These are phyloP conservation scores for Ogataea hybrid DNA, from an alignment of 1,139 yeast species.

Conservation along the genomic window DNA sequence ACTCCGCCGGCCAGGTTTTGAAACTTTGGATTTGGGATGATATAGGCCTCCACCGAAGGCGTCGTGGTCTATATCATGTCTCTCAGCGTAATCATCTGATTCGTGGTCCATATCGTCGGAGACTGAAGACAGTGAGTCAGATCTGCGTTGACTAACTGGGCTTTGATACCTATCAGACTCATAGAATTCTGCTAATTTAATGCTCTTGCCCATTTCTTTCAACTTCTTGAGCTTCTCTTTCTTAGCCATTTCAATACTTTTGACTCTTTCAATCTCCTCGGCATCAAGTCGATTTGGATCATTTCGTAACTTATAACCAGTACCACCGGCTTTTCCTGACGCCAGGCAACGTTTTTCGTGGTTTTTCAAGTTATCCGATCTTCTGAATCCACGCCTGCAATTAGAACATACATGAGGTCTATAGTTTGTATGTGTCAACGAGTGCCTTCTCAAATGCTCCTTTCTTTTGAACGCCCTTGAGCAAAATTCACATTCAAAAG, in stretches of 20 bases:
- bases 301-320: slow-evolving; percentile 20
- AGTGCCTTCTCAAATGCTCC: slow-evolving; percentile 27
- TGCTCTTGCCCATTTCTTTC: slow-evolving; percentile 12
- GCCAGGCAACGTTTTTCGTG: slow-evolving; percentile 24
- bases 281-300: slow-evolving; percentile 23
- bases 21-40: too few species aligned
- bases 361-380: slow-evolving; percentile 28
- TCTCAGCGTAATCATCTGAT: too few species aligned
- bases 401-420: slow-evolving; percentile 26
- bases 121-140: too few species aligned
- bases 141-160: too few species aligned
- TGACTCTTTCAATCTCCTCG: slow-evolving; percentile 20
- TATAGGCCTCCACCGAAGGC: too few species aligned
- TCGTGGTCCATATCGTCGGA: neutral
- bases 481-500: slow-evolving; percentile 27
- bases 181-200: slow-evolving; percentile 8
- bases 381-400: slow-evolving; percentile 27
- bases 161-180: neutral
- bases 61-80: too few species aligned
- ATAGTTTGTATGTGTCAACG: slow-evolving; percentile 25
- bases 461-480: slow-evolving; percentile 25
- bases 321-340: slow-evolving; percentile 19
- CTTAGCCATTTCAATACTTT: slow-evolving; percentile 13
- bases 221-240: slow-evolving; percentile 11
- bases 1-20: too few species aligned